Evolutionary conservation across 1,139 yeast genomes (phyloP).

Genomic region (Meyerozyma guilliermondii): DNA sequence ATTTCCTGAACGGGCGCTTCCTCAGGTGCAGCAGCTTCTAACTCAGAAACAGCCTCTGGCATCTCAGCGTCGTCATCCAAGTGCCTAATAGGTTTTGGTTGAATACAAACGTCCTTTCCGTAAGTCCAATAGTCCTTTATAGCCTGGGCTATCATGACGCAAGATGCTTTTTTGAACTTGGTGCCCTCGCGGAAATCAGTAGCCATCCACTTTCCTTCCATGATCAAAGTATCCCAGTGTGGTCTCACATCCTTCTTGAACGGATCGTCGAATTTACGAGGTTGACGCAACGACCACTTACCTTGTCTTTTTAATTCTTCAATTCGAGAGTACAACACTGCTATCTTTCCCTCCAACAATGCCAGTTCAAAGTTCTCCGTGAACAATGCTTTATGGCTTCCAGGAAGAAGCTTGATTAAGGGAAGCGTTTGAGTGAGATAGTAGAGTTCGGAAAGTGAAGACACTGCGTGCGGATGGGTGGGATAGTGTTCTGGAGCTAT

Average conservation of each 20-base stretch:
- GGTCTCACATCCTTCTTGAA: slow-evolving; percentile 35
- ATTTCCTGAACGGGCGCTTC: too few relatives aligned
- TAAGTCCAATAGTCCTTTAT: slow-evolving; percentile 72
- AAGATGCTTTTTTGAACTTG: slow-evolving; percentile 65
- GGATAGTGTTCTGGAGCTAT: slow-evolving; percentile 44
- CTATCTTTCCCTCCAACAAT: slow-evolving; percentile 85
- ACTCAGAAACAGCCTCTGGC: neutral
- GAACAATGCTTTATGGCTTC: slow-evolving; percentile 79
- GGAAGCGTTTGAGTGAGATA: slow-evolving; percentile 88
- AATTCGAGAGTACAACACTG: slow-evolving; percentile 87
- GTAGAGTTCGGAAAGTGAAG: slow-evolving; percentile 80
- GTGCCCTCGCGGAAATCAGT: slow-evolving; percentile 69
- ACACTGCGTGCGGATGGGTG: slow-evolving; percentile 34
- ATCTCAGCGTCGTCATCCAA: slow-evolving; percentile 12
- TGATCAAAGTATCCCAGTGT: slow-evolving; percentile 72
- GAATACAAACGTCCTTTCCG: slow-evolving; percentile 68
- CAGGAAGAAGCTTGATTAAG: slow-evolving; percentile 70
- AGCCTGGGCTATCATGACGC: slow-evolving; percentile 66
- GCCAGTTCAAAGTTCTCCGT: slow-evolving; percentile 85
- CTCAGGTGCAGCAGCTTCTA: neutral
- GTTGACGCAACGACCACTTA: slow-evolving; percentile 91
- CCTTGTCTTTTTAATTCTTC: slow-evolving; percentile 86
- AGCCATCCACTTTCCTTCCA: slow-evolving; percentile 84
- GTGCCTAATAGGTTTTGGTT: slow-evolving; percentile 30
- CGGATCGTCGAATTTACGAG: slow-evolving; percentile 68